phyloP scores from a whole-genome alignment of 768 basidiomycete genomes.

The Lentinula sp. region DNA sequence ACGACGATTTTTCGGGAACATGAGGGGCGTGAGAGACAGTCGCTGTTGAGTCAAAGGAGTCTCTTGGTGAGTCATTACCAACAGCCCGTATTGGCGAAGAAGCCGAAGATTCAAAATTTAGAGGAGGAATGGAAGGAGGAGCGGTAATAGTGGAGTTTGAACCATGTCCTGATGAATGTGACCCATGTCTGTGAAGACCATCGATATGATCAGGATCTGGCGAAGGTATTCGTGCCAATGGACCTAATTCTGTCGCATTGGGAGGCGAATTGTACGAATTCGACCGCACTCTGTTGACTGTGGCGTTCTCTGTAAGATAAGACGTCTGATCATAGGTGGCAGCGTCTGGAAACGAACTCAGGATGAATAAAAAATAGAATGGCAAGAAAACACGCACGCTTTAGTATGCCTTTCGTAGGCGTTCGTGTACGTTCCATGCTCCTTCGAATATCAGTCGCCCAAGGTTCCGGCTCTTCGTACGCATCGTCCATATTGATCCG shows the following conservation, averaged over 20 bases:
- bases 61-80: slow-evolving; percentile 32
- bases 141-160: slow-evolving; percentile 1
- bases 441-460: slow-evolving; percentile 70
- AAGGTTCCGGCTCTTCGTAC: slow-evolving; percentile 59
- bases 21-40: slow-evolving; percentile 29
- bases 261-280: slow-evolving; percentile 74
- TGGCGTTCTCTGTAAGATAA: slow-evolving; percentile 42
- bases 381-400: slow-evolving; percentile 47
- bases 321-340: slow-evolving; percentile 59
- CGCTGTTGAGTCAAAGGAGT: slow-evolving; percentile 28
- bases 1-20: slow-evolving; percentile 36
- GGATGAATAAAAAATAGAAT: not conserved
- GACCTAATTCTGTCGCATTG: slow-evolving; percentile 54
- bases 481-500: slow-evolving; percentile 43
- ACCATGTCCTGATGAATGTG: slow-evolving; percentile 43
- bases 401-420: slow-evolving; percentile 84
- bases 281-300: slow-evolving; percentile 57
- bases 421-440: slow-evolving; percentile 59
- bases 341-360: slow-evolving; percentile 41
- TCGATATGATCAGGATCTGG: slow-evolving; percentile 85
- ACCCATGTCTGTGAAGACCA: slow-evolving; percentile 69
- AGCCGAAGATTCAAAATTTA: slow-evolving; percentile 45
- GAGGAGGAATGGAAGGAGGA: slow-evolving; percentile 42
- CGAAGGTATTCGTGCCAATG: slow-evolving; percentile 75
- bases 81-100: slow-evolving; percentile 15